These are phyloP conservation scores for Akanthomyces lecanii DNA, from an alignment of 2,329 filamentous ascomycete genomes.

Conservation along the genomic window DNA sequence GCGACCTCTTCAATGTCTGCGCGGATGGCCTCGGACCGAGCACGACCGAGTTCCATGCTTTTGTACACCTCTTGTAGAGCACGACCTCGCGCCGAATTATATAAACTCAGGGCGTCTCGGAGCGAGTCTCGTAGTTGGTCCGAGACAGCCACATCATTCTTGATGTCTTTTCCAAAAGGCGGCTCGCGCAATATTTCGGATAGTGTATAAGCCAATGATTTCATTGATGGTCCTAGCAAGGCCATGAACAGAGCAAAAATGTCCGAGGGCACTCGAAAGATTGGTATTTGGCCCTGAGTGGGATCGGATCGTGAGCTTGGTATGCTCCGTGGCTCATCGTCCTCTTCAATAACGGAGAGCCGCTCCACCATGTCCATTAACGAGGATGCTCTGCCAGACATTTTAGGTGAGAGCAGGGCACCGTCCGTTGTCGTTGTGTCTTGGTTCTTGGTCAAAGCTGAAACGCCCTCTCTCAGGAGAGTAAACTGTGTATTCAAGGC, in stretches of 20 bases:
- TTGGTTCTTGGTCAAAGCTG: constrained; percentile 18
- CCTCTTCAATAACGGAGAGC: constrained; percentile 60
- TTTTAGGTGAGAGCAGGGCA: constrained; percentile 23
- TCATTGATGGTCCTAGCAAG: constrained; percentile 88
- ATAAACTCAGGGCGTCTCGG: constrained; percentile 73
- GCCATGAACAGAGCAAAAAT: constrained; percentile 90
- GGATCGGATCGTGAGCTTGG: constrained; percentile 27
- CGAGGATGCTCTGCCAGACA: constrained; percentile 27
- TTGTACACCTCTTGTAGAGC: constrained; percentile 78
- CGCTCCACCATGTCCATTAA: constrained; percentile 42
- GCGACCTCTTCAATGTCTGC: constrained; percentile 97
- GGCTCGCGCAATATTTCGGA: constrained; percentile 84
- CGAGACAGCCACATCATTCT: constrained; percentile 69
- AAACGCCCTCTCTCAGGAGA: constrained; percentile 62
- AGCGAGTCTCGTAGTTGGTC: constrained; percentile 77
- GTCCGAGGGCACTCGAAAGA: constrained; percentile 63
- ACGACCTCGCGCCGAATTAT: constrained; percentile 67
- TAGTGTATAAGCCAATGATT: constrained; percentile 87
- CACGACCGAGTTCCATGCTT: constrained; percentile 66
- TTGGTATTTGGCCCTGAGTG: constrained; percentile 27
- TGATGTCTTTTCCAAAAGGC: constrained; percentile 67
- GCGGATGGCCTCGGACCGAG: constrained; percentile 68
- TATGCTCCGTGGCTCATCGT: constrained; percentile 41
- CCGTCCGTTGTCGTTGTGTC: constrained; percentile 21
- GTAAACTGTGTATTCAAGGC: constrained; percentile 86